A percentile compares a stretch with the other conserved stretches of the same genome.
phyloP scores from a whole-genome alignment of 1,284 basidiomycete genomes.

The Leucoagaricus sp. region DNA sequence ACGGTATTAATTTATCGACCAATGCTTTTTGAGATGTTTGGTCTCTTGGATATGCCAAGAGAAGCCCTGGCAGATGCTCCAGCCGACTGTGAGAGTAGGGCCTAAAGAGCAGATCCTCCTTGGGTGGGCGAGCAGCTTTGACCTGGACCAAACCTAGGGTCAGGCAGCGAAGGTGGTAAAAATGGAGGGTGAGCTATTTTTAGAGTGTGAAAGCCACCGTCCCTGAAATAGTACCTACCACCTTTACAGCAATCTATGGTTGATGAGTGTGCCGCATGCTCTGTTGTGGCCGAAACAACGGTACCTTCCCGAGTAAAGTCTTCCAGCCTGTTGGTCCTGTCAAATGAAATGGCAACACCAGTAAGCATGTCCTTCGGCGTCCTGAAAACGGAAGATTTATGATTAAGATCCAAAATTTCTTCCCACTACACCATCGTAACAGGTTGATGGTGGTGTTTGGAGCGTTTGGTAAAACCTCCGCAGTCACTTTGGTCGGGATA shows the following conservation, averaged over 20 bases:
- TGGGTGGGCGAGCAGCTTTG: background rate
- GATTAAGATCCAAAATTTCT: background rate
- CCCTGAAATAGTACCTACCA: background rate
- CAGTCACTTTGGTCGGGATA: background rate
- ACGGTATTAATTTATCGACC: constrained; percentile 1
- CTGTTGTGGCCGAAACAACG: constrained; percentile 1
- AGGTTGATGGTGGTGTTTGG: background rate
- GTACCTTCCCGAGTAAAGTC: background rate
- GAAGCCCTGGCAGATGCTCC: background rate
- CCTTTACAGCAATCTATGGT: background rate
- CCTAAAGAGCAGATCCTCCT: background rate
- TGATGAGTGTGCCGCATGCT: background rate
- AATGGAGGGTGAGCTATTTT: background rate
- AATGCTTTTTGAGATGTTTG: background rate
- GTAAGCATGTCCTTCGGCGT: background rate
- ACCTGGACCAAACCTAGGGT: background rate
- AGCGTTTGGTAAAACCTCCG: background rate
- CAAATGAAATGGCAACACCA: background rate
- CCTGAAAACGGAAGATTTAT: background rate
- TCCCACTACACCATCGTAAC: background rate
- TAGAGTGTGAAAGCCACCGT: background rate
- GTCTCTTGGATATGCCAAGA: background rate
- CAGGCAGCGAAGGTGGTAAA: background rate
- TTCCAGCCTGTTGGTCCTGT: background rate
- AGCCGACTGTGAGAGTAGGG: background rate